Evolutionary conservation across 257 asterid genomes (phyloP).

Genomic region (Oldenlandia corymbosa): DNA sequence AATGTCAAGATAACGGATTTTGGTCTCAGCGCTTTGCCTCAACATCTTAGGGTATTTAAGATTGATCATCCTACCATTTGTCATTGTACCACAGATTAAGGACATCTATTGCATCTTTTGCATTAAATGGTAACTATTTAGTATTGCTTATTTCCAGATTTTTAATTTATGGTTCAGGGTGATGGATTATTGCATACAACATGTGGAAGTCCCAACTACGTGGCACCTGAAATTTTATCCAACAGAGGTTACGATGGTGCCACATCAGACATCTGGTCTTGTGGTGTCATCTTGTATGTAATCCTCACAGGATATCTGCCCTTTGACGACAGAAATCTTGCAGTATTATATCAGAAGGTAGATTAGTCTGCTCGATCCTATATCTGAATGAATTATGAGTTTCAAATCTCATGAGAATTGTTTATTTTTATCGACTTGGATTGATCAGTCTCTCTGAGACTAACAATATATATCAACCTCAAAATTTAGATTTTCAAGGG

Average conservation of each 20-base stretch:
- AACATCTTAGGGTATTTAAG: slow-evolving; percentile 71
- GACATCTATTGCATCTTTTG: no score
- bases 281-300: slow-evolving; percentile 88
- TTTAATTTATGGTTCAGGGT: slow-evolving; percentile 32
- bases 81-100: no score
- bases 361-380: no score
- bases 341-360: slow-evolving; percentile 94
- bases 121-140: no score
- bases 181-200: slow-evolving; percentile 95
- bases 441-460: no score
- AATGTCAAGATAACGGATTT: slow-evolving; percentile 78
- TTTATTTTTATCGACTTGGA: no score
- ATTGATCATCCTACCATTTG: no score
- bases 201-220: slow-evolving; percentile 99
- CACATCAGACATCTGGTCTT: slow-evolving; percentile 90
- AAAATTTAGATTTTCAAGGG: slow-evolving; percentile 75
- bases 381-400: no score
- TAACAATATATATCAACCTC: slow-evolving; percentile 1
- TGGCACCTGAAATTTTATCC: slow-evolving; percentile 91
- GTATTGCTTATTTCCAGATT: neutral
- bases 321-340: slow-evolving; percentile 89
- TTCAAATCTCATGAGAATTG: no score
- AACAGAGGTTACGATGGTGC: slow-evolving; percentile 94
- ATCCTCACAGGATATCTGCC: slow-evolving; percentile 95
- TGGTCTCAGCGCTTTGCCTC: slow-evolving; percentile 98